These are phyloP conservation scores for Diaporthe amygdali DNA, from an alignment of 2,329 filamentous ascomycete species.

Conservation along the genomic window DNA sequence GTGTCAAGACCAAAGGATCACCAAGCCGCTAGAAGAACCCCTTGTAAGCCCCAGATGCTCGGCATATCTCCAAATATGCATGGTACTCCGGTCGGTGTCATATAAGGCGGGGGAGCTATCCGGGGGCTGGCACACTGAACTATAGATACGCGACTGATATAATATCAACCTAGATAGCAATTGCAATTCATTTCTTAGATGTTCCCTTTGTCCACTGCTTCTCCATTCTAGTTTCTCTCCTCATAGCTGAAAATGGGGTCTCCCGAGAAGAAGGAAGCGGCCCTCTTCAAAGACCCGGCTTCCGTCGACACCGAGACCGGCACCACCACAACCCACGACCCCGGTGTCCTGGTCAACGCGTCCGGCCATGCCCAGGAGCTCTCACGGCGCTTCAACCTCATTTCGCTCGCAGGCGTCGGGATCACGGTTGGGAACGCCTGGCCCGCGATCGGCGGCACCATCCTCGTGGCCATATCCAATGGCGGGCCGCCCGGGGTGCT, in stretches of 20 bases:
- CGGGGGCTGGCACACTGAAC: background rate
- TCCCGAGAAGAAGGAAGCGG: background rate
- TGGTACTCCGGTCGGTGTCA: background rate
- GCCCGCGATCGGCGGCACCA: slow-evolving; percentile 49
- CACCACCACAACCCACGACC: background rate
- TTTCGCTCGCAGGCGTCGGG: slow-evolving; percentile 47
- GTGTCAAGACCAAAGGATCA: background rate
- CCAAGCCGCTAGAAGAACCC: background rate
- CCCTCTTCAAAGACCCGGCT: background rate
- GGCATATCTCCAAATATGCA: background rate
- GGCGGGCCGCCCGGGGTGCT: slow-evolving; percentile 66
- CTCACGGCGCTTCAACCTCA: slow-evolving; percentile 43
- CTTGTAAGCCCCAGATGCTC: slow-evolving; percentile 6
- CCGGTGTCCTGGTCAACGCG: slow-evolving; percentile 37
- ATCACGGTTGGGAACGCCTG: slow-evolving; percentile 49
- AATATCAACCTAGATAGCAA: background rate
- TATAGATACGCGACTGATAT: background rate
- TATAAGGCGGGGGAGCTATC: background rate
- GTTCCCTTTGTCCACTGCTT: background rate
- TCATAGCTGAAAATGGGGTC: background rate
- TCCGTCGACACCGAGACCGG: slow-evolving; percentile 13
- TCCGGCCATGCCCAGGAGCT: slow-evolving; percentile 48
- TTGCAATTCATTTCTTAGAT: background rate
- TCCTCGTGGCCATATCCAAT: slow-evolving; percentile 60
- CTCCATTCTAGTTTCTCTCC: background rate